These are phyloP conservation scores for Tolypocladium pustulatum DNA, from an alignment of 2,329 filamentous ascomycete genomes.

Conservation along the genomic window DNA sequence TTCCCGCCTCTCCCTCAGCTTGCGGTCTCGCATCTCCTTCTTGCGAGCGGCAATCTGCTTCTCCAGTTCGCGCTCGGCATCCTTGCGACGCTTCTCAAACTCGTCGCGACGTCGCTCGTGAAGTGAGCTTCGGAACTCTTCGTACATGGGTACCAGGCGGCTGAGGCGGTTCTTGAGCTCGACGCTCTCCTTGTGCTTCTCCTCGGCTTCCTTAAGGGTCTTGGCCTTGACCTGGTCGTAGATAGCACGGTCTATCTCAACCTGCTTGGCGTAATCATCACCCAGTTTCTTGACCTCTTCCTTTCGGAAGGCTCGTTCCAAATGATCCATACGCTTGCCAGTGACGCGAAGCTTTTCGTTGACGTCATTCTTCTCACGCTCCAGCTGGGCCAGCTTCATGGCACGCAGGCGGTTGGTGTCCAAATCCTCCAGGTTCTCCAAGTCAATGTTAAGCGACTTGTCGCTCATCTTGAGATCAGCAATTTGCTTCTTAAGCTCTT, in stretches of 20 bases:
- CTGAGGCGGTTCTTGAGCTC: conserved; percentile 87
- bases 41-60: conserved; percentile 79
- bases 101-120: conserved; percentile 84
- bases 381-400: conserved; percentile 89
- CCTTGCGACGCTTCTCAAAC: conserved; percentile 87
- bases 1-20: conserved; percentile 73
- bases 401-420: conserved; percentile 85
- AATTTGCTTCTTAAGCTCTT: conserved; percentile 87
- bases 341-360: conserved; percentile 84
- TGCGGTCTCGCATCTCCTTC: conserved; percentile 78
- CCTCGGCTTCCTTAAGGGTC: conserved; percentile 68
- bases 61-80: conserved; percentile 87
- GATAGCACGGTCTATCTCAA: conserved; percentile 63
- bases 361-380: conserved; percentile 96
- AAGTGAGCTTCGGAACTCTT: conserved; percentile 70
- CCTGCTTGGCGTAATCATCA: conserved; percentile 76
- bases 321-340: conserved; percentile 90
- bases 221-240: conserved; percentile 73
- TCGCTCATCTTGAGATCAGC: conserved; percentile 83
- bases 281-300: conserved; percentile 89
- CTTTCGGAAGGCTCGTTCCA: conserved; percentile 92
- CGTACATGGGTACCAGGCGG: conserved; percentile 75
- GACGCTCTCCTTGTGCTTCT: conserved; percentile 85
- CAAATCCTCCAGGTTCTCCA: conserved; percentile 73
- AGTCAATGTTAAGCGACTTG: conserved; percentile 65